Conservation (phyloP, 208 protist species). For the Wallacemonas rigidus region DNA sequence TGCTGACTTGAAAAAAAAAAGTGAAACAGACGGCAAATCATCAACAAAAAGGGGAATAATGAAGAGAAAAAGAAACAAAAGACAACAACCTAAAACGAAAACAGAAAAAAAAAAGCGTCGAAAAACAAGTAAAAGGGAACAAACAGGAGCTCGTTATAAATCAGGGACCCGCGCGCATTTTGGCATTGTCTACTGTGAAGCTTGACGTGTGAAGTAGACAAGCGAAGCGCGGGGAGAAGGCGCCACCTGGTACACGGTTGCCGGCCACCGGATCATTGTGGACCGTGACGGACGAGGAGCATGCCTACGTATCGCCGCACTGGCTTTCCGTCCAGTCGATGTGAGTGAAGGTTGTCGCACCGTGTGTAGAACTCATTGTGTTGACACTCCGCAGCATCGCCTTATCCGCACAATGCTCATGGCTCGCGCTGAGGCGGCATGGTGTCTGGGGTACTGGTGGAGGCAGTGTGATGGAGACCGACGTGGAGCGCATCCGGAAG, state of each 20-base stretch:
- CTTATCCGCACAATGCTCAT: background rate
- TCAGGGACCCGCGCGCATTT: too few species aligned
- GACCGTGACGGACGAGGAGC: too few species aligned
- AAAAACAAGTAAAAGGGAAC: background rate
- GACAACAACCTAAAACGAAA: background rate
- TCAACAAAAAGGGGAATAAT: background rate
- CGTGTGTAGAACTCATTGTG: background rate
- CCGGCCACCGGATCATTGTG: too few species aligned
- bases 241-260: too few species aligned
- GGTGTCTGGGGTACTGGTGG: background rate
- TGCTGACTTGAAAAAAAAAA: too few species aligned
- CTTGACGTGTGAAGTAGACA: too few species aligned
- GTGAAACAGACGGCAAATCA: too few species aligned
- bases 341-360: background rate
- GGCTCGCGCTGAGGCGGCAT: background rate
- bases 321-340: too few species aligned
- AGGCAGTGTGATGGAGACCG: background rate
- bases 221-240: too few species aligned
- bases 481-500: background rate
- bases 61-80: conserved; percentile 10
- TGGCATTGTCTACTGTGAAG: too few species aligned
- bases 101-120: conserved; percentile 6
- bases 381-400: background rate
- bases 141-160: background rate
- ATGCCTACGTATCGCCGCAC: too few species aligned